Evolutionary conservation across 208 protist species (phyloP), one percentile per base, ranked within the genome.

Genomic region (Leishmania tropica): DNA sequence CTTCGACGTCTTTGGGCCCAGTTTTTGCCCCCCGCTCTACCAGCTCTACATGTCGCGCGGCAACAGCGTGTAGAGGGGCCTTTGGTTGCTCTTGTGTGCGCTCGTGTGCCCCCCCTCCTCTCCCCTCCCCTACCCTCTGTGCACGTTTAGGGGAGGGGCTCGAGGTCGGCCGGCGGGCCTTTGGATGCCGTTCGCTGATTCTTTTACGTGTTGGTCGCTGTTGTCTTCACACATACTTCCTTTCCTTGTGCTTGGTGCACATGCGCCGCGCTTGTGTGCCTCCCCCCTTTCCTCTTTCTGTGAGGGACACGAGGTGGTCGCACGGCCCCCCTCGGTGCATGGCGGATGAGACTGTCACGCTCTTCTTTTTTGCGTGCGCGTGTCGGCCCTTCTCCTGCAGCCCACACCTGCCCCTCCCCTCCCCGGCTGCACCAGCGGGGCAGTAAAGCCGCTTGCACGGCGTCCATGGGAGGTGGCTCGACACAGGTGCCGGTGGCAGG

Each of bases 41-140:
- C 91, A 98, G 81, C 76, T 98, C 64, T 98, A 98, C 86, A 89
- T 96, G 77, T 96, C 93, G 6, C 88, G 95, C 7, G 95, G 95
- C n/a, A 88, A 79, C 45, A 71, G 78, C 70, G 71, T 80, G 76
- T 72, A 62, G 53, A 17, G 10, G 3, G 31, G 60, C 42, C 28
- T 6, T 40, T 73, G 53, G 42, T 58, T 45, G 51, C 70, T 70
- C 56, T n/a, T 72, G 70, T 35, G 79, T 60, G 53, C 40, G 37
- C 40, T n/a, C 37, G n/a, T 54, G n/a, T 24, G 28, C 21, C 42
- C 40, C 40, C 67, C 21, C 24, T 13, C 1, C n/a, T 0, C 21
- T 1, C n/a, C 62, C 13, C 24, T 13, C 1, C n/a, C 5, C 21
- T 1, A 11, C 62, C 13, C 4, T 21, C 31, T 65, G 68, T 75